phyloP scores from a whole-genome alignment of 805 yeast genomes.

The Hemisphaericaspora nanyangensis region DNA sequence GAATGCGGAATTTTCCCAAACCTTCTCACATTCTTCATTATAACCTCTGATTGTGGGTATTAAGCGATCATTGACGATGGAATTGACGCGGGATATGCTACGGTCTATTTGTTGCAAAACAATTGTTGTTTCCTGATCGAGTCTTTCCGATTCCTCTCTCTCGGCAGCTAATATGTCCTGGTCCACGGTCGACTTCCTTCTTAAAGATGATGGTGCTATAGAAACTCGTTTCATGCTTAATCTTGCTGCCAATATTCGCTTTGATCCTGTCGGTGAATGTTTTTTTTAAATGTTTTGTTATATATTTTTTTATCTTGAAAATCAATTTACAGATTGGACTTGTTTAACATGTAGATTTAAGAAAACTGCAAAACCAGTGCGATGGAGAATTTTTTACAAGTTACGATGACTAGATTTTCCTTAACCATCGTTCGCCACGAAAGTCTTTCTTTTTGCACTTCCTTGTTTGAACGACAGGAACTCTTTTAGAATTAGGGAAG shows the following conservation, averaged over 20 bases:
- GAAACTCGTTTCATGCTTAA: conserved; percentile 20
- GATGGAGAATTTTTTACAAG: too few relatives aligned
- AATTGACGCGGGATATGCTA: conserved; percentile 64
- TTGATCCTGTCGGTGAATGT: too few relatives aligned
- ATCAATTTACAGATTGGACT: too few relatives aligned
- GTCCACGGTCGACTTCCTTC: conserved; percentile 23
- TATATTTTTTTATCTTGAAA: too few relatives aligned
- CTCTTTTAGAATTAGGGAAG: not conserved
- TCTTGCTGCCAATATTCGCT: too few relatives aligned
- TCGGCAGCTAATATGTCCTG: conserved; percentile 16
- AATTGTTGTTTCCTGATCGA: conserved; percentile 77
- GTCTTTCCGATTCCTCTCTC: conserved; percentile 47
- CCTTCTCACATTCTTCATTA: conserved; percentile 51
- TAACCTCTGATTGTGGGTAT: conserved; percentile 66
- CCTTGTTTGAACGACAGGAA: too few relatives aligned
- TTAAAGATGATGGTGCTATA: conserved; percentile 30
- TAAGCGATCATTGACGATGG: conserved; percentile 61
- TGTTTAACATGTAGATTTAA: too few relatives aligned
- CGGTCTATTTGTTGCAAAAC: conserved; percentile 76
- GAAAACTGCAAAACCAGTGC: too few relatives aligned
- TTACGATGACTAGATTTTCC: too few relatives aligned
- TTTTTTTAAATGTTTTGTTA: too few relatives aligned
- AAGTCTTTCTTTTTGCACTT: too few relatives aligned
- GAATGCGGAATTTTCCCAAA: conserved; percentile 66
- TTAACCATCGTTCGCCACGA: too few relatives aligned